A percentile compares a stretch with the other conserved stretches of the same genome.
phyloP scores from a whole-genome alignment of 192 early-diverging fungal genomes.

The Linnemannia exigua region DNA sequence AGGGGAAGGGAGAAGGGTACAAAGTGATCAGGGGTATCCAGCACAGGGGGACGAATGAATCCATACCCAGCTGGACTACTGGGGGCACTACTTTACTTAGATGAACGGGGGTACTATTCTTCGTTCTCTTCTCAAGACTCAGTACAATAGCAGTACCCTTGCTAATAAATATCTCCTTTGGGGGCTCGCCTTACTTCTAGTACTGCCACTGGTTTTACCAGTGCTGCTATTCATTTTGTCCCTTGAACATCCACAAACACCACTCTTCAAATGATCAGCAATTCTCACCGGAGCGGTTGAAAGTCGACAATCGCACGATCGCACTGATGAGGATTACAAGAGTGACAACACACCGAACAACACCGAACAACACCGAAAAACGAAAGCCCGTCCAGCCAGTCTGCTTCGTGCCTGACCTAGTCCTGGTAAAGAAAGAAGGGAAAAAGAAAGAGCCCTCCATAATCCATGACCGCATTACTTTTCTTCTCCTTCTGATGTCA shows the following conservation, averaged over 20 bases:
- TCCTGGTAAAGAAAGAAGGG: neutral
- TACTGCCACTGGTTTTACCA: no score
- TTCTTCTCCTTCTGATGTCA: neutral
- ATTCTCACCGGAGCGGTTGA: no score
- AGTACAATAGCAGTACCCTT: no score
- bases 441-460: neutral
- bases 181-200: no score
- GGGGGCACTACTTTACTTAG: neutral
- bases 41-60: neutral
- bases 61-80: neutral
- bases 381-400: neutral
- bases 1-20: neutral
- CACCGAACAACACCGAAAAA: neutral
- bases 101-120: neutral
- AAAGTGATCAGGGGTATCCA: constrained; percentile 1
- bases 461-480: constrained; percentile 2
- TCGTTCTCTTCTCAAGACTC: no score
- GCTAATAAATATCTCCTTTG: no score
- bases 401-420: neutral
- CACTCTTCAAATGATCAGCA: no score
- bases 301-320: neutral
- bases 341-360: neutral
- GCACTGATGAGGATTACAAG: neutral
- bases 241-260: no score
- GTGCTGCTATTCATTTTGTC: no score